A percentile compares a stretch with the other conserved stretches of the same genome.
phyloP scores from a whole-genome alignment of 2,329 filamentous ascomycete species.

The Curvularia hawaiiensis region DNA sequence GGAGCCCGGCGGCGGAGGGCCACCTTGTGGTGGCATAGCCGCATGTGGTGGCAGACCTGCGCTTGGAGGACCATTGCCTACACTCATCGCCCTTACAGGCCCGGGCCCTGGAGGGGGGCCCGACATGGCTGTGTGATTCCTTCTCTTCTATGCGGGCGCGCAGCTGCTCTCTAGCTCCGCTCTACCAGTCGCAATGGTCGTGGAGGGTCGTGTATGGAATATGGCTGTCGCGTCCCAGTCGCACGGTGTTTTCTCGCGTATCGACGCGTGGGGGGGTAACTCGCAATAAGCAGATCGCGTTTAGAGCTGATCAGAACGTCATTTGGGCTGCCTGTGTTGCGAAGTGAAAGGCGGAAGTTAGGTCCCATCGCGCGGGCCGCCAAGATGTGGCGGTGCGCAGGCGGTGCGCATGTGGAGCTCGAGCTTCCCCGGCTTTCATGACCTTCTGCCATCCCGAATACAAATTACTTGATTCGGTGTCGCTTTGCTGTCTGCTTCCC shows the following conservation, averaged over 20 bases:
- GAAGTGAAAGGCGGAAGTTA: slow-evolving; percentile 33
- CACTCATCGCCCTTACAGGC: slow-evolving; percentile 46
- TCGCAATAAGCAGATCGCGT: slow-evolving; percentile 8
- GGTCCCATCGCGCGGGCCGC: slow-evolving; percentile 26
- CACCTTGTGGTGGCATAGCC: slow-evolving; percentile 55
- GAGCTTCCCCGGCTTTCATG: slow-evolving; percentile 6
- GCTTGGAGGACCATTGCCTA: slow-evolving; percentile 50
- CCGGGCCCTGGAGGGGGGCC: slow-evolving; percentile 44
- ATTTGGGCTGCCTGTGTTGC: slow-evolving; percentile 21
- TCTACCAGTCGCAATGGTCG: slow-evolving; percentile 26
- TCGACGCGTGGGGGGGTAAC: slow-evolving; percentile 6
- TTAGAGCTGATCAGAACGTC: slow-evolving; percentile 8
- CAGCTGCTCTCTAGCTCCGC: slow-evolving; percentile 30
- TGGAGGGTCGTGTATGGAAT: slow-evolving; percentile 10
- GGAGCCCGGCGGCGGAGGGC: slow-evolving; percentile 54
- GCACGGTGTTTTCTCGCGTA: background rate
- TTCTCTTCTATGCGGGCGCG: slow-evolving; percentile 24
- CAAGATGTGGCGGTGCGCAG: slow-evolving; percentile 21
- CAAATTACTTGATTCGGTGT: background rate
- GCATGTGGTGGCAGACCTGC: slow-evolving; percentile 46
- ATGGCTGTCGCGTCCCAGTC: slow-evolving; percentile 1
- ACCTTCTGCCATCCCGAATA: background rate
- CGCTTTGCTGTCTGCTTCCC: slow-evolving; percentile 1
- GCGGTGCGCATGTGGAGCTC: slow-evolving; percentile 2
- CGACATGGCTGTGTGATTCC: slow-evolving; percentile 40